Evolutionary conservation across 192 early-diverging fungal genomes (phyloP).

Genomic region (Oehlia diaphana): DNA sequence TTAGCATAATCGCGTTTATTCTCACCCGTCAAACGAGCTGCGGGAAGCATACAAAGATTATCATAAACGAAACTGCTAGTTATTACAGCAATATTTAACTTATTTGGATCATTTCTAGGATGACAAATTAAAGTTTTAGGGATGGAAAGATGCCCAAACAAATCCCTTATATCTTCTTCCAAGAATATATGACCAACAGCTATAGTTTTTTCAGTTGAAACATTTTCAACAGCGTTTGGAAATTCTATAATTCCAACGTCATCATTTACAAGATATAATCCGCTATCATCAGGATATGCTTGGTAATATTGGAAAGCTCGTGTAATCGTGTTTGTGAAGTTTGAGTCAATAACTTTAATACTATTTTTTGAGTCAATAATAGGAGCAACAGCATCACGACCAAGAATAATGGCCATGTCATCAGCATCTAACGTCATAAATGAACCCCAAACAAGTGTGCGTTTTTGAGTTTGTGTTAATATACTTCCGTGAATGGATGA

Average conservation of each 20-base stretch:
- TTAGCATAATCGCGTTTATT: constrained; percentile 57
- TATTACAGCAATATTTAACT: constrained; percentile 45
- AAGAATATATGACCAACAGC: constrained; percentile 49
- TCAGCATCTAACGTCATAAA: constrained; percentile 26
- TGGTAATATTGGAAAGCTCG: constrained; percentile 17
- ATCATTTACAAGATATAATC: constrained; percentile 27
- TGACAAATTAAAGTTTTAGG: constrained; percentile 33
- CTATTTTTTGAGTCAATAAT: constrained; percentile 31
- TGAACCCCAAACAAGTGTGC: constrained; percentile 39
- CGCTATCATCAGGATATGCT: background rate
- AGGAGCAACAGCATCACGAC: constrained; percentile 30
- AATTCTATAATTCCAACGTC: constrained; percentile 36
- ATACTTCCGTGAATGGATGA: constrained; percentile 18
- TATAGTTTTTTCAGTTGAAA: constrained; percentile 34
- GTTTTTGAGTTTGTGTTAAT: constrained; percentile 9
- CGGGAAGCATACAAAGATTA: constrained; percentile 56
- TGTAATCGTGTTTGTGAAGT: constrained; percentile 34
- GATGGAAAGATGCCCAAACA: constrained; percentile 36
- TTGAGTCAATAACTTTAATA: constrained; percentile 13
- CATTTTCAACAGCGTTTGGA: constrained; percentile 47
- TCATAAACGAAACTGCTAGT: constrained; percentile 57
- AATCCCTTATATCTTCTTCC: constrained; percentile 44
- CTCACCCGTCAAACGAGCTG: constrained; percentile 42
- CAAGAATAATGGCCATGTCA: constrained; percentile 34
- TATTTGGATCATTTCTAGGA: constrained; percentile 17